These are phyloP conservation scores for Wickerhamiella vanderwaltii DNA, from an alignment of 805 yeast species.

Conservation along the genomic window DNA sequence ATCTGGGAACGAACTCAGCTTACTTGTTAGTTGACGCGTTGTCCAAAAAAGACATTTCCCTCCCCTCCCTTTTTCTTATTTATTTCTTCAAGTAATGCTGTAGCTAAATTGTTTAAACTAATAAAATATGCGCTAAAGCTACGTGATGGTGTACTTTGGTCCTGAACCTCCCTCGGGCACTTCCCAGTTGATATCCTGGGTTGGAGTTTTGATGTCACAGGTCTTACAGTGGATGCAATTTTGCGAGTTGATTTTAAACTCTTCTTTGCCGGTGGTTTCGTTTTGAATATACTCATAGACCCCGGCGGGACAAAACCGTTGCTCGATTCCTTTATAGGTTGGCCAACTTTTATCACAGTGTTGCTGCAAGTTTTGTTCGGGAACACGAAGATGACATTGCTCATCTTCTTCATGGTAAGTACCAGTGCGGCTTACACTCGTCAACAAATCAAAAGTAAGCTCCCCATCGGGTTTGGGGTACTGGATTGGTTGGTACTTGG, in stretches of 20 bases:
- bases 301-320: constrained; percentile 95
- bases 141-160: constrained; percentile 85
- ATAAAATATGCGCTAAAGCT: constrained; percentile 11
- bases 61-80: too few relatives aligned
- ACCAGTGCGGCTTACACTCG: constrained; percentile 94
- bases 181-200: constrained; percentile 88
- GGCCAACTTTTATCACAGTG: constrained; percentile 66
- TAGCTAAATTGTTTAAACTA: neutral
- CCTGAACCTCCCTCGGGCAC: constrained; percentile 99
- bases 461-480: constrained; percentile 96
- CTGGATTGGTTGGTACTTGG: constrained; percentile 52
- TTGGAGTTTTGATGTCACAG: constrained; percentile 93
- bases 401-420: constrained; percentile 94
- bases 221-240: constrained; percentile 98
- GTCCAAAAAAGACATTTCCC: too few relatives aligned
- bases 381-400: constrained; percentile 64
- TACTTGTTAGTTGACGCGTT: neutral
- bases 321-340: constrained; percentile 74
- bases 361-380: constrained; percentile 31
- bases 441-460: constrained; percentile 78
- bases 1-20: constrained; percentile 14
- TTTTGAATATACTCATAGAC: constrained; percentile 88
- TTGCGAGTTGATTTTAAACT: constrained; percentile 88
- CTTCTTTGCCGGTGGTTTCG: constrained; percentile 48
- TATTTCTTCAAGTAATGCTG: too few relatives aligned